A percentile compares a stretch with the other conserved stretches of the same genome.
Evolutionary conservation across 73 alveolate genomes (phyloP).

Genomic region (Paraurostyla sp.): DNA sequence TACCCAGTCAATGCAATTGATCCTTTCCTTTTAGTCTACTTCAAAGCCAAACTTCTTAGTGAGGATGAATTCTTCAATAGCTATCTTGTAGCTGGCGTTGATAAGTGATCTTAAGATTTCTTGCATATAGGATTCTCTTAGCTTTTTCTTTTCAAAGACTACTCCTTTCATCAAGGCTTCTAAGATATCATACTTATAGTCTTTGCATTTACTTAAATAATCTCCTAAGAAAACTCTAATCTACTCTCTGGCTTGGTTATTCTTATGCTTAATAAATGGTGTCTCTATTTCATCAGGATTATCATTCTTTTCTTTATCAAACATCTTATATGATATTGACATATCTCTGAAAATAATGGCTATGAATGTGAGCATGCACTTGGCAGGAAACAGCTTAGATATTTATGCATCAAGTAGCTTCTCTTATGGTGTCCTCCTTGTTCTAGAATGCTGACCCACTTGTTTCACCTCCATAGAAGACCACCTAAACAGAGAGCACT

Average conservation of each 20-base stretch:
- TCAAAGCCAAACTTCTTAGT: conserved; percentile 39
- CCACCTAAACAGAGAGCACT: conserved; percentile 49
- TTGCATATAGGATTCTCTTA: conserved; percentile 38
- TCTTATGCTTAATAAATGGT: neutral
- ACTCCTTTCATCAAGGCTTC: conserved; percentile 65
- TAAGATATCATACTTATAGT: conserved; percentile 50
- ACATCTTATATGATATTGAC: conserved; percentile 13
- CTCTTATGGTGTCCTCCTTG: conserved; percentile 55
- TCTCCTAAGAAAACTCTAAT: conserved; percentile 43
- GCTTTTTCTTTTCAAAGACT: conserved; percentile 61
- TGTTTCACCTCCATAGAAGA: conserved; percentile 44
- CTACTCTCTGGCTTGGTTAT: conserved; percentile 39
- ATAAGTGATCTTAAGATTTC: conserved; percentile 36
- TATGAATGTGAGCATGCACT: conserved; percentile 34
- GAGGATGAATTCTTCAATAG: conserved; percentile 16
- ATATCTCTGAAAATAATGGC: conserved; percentile 59
- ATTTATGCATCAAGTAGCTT: conserved; percentile 26
- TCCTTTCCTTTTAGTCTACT: conserved; percentile 17
- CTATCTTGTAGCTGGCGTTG: conserved; percentile 12
- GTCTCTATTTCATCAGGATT: neutral
- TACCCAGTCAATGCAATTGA: conserved; percentile 13
- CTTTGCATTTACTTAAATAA: conserved; percentile 55
- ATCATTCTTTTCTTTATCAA: neutral
- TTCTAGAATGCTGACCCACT: conserved; percentile 35
- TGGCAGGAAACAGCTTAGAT: conserved; percentile 19